Conservation (phyloP, 306 rosid species). For the Medicago truncatula region MtrunA17r5.0-ANR NC_053042.1:38832501-38833000, state of each 20-base stretch:
- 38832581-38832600: conserved; percentile 21
- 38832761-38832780: conserved; percentile 30
- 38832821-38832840: conserved; percentile 27
- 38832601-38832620: conserved; percentile 36
- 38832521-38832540: conserved; percentile 30
- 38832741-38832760: conserved; percentile 35
- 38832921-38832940: too few species aligned
- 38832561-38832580: conserved; percentile 29
- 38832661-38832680: conserved; percentile 76
- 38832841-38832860: conserved; percentile 1
- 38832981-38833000: too few species aligned
- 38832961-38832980: too few species aligned
- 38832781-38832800: not conserved
- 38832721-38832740: conserved; percentile 97
- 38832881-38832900: conserved; percentile 18
- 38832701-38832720: conserved; percentile 98
- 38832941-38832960: too few species aligned
- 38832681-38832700: conserved; percentile 97
- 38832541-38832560: conserved; percentile 36
- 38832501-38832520: conserved; percentile 31
- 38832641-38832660: conserved; percentile 75
- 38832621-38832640: conserved; percentile 42
- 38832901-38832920: too few species aligned
- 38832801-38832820: not conserved
- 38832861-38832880: conserved; percentile 16